These are phyloP conservation scores for Mortierella sp. DNA, from an alignment of 371 early-diverging fungal genomes.

Conservation along the genomic window DNA sequence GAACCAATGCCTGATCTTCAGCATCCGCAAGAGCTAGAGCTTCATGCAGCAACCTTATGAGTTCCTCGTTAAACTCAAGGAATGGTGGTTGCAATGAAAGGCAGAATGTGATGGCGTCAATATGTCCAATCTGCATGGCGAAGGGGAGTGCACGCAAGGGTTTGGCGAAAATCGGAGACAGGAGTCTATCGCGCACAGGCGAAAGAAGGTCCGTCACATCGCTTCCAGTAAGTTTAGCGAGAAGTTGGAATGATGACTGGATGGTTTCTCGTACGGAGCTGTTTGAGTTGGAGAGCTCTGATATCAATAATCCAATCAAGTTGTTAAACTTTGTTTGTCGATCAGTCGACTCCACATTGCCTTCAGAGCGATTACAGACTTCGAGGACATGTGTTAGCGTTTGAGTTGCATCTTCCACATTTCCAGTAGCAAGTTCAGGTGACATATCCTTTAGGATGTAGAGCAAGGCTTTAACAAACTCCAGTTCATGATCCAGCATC, in stretches of 20 bases:
- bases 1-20: conserved; percentile 95
- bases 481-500: conserved; percentile 93
- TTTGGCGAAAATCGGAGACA: conserved; percentile 96
- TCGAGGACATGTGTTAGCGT: conserved; percentile 84
- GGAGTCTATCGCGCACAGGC: conserved; percentile 87
- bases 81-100: conserved; percentile 92
- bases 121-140: conserved; percentile 97
- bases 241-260: conserved; percentile 83
- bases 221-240: conserved; percentile 83
- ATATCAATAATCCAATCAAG: conserved; percentile 86
- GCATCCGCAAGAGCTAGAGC: conserved; percentile 96
- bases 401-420: conserved; percentile 82
- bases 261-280: conserved; percentile 90
- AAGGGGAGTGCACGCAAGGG: conserved; percentile 96
- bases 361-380: conserved; percentile 83
- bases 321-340: conserved; percentile 72
- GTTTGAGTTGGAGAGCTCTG: conserved; percentile 95
- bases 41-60: conserved; percentile 91
- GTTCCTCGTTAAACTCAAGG: conserved; percentile 92
- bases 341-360: conserved; percentile 66
- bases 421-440: conserved; percentile 82
- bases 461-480: conserved; percentile 92
- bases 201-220: conserved; percentile 88
- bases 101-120: conserved; percentile 98
- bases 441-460: conserved; percentile 95